Base-by-base conservation (phyloP, 306 rosid genomes). In the Corylus americana region DNA sequence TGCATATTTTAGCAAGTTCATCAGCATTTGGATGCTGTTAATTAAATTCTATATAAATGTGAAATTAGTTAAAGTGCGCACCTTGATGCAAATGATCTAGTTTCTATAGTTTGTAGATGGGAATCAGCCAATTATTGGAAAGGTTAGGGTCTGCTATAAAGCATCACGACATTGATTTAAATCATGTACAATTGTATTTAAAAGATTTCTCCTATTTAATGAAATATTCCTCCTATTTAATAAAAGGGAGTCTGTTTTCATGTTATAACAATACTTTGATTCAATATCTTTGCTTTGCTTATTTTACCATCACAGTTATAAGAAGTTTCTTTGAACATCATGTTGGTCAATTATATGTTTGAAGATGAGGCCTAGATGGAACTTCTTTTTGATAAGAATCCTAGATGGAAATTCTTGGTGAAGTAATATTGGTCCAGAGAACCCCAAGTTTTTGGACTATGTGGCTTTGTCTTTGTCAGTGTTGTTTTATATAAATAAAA, bases 1-100 rank as follows among this genome's bases (percentile, higher is more conserved):
- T 51, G 18, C 75, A 14, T 75, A 37, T 81, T 18, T 67, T 13
- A 77, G 42, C 50, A 84, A 42, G 29, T 66, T 74, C 57, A 55
- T 66, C 22, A 66, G 72, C 51, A 80, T 54, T 47, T 9, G 55
- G 55, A 39, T 51, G 48, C 35, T 68, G 45, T 73, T 47, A 49
- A 4, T 75, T 20, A 49, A 66, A 50, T 50, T 29, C 16, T 45
- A 61, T 45, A 27, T 31, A 55, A 25, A 22, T 57, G 42, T 35
- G 50, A 54, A 54, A 54, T 27, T 74, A 18, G 54, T 11, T 49
- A n/a, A 45, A 44, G 61, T 48, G 11, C 48, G 11, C 48, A 11
- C 7, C 18, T 63, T 45, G 55, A 53, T 70, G 45, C 7, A 27
- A 62, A 39, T 67, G 78, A 8, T 67, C 42, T 39, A 67, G 51